Evolutionary conservation across 495 filamentous ascomycete species (phyloP).

Genomic region (Daldinia bambusicola): DNA sequence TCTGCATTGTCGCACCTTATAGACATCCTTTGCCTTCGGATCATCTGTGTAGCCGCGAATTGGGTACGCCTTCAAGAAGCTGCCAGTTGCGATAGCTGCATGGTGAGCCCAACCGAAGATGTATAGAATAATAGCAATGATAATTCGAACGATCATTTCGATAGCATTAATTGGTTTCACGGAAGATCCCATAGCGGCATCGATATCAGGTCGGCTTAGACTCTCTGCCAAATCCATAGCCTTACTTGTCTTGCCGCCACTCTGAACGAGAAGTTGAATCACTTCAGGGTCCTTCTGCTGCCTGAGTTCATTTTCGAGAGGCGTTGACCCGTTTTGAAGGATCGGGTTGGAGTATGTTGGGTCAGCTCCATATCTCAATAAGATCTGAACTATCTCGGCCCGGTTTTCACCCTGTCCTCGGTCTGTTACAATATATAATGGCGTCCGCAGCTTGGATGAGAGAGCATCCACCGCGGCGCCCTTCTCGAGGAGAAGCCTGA

Average conservation of each 20-base stretch:
- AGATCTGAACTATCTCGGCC: slow-evolving; percentile 19
- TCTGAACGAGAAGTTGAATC: slow-evolving; percentile 26
- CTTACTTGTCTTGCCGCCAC: slow-evolving; percentile 20
- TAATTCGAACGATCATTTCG: slow-evolving; percentile 10
- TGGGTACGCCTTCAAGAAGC: slow-evolving; percentile 26
- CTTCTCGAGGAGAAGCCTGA: slow-evolving; percentile 36
- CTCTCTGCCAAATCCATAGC: background rate
- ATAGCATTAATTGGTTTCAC: background rate
- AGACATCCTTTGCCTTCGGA: background rate
- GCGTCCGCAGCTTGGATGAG: slow-evolving; percentile 16
- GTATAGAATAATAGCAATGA: slow-evolving; percentile 24
- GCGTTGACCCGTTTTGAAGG: slow-evolving; percentile 25
- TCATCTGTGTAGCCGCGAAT: slow-evolving; percentile 18
- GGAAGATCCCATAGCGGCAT: slow-evolving; percentile 12
- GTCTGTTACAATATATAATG: slow-evolving; percentile 25
- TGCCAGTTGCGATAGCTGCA: slow-evolving; percentile 3
- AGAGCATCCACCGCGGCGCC: slow-evolving; percentile 26
- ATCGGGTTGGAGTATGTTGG: slow-evolving; percentile 12
- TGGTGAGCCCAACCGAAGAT: slow-evolving; percentile 29
- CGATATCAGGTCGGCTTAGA: slow-evolving; percentile 20
- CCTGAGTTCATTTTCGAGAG: slow-evolving; percentile 34
- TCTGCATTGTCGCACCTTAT: slow-evolving; percentile 3
- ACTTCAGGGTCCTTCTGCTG: slow-evolving; percentile 27
- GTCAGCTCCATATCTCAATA: slow-evolving; percentile 26
- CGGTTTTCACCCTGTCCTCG: slow-evolving; percentile 20